Evolutionary conservation across 1,284 basidiomycete genomes (phyloP), one percentile per base, ranked within the genome.

Genomic region (Wallemia hederae): DNA sequence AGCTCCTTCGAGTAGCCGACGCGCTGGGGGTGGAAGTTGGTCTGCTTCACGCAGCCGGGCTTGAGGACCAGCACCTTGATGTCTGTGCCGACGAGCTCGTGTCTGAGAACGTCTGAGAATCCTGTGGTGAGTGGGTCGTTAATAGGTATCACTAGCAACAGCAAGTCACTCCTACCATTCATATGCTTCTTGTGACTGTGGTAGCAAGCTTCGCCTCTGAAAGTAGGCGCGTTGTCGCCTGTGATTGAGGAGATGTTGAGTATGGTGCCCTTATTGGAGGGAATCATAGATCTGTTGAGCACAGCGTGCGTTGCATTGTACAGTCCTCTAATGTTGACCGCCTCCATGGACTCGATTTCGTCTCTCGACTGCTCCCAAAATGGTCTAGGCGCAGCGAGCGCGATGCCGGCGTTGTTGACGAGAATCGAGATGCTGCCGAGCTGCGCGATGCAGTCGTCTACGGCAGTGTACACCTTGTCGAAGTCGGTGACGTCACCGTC

Each of bases 331-430:
- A 33, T 19, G 31, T 33, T 33, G 7, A 33, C 31, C 9, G 7
- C 31, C 7, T 33, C 19, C 31, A 33, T 19, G 7, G 31, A 9
- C 19, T 33, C 9, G 19, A 33, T 33, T 33, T 33, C 31, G 9
- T 33, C 31, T 33, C 7, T 9, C 7, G 9, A 9, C 19, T 33
- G 31, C 31, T 33, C 31, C 9, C 19, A 19, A 19, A 33, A 33
- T 9, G 9, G 31, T 33, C 31, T 61, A 7, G 60, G 27, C 24
- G 17, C n/a, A 24, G 24, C 59, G 22, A 59, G 28, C 24, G 58
- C 60, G 22, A 61, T 59, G 1, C 60, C 60, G 9, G 60, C 60
- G 22, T 61, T 61, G 58, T 61, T 61, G 57, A 61, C 27, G 19
- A 61, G 58, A 26, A 61, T 61, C 2, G 57, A 31, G 5, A 34